Percentiles rank a stretch among this genome's conserved stretches.
Conservation (phyloP, 2,329 filamentous ascomycete genomes). For the Hirsutella thompsonii region DNA sequence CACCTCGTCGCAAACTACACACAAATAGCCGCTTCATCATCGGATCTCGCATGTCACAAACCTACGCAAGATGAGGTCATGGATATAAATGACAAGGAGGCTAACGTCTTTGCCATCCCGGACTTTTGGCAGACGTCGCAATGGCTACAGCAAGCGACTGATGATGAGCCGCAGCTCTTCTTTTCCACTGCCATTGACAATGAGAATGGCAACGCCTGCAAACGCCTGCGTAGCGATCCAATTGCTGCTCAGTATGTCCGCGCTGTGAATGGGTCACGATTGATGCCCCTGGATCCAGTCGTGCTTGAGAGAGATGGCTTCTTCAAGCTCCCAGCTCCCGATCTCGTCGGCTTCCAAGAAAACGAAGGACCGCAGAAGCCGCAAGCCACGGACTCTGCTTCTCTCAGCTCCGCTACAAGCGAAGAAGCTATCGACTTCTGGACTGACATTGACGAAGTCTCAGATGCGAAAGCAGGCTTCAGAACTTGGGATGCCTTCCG, state of each 20-base stretch:
- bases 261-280: neutral
- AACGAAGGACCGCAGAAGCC: neutral
- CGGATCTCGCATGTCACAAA: neutral
- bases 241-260: neutral
- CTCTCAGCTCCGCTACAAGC: neutral
- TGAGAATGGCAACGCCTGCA: constrained; percentile 7
- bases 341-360: neutral
- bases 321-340: constrained; percentile 12
- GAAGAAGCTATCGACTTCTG: constrained; percentile 24
- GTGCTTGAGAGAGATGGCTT: constrained; percentile 15
- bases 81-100: constrained; percentile 26
- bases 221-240: neutral
- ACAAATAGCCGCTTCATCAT: too few species aligned
- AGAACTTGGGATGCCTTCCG: constrained; percentile 60
- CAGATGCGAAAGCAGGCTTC: constrained; percentile 26
- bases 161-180: constrained; percentile 18
- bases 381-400: neutral
- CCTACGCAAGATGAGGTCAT: constrained; percentile 12
- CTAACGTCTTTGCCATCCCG: constrained; percentile 50
- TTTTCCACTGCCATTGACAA: constrained; percentile 28
- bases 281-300: constrained; percentile 10
- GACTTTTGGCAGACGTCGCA: constrained; percentile 45
- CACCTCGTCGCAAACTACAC: too few species aligned
- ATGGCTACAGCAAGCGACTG: constrained; percentile 24
- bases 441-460: constrained; percentile 24